Base-by-base conservation (phyloP, 2,329 filamentous ascomycete genomes). In the Cordyceps farinosa region DNA sequence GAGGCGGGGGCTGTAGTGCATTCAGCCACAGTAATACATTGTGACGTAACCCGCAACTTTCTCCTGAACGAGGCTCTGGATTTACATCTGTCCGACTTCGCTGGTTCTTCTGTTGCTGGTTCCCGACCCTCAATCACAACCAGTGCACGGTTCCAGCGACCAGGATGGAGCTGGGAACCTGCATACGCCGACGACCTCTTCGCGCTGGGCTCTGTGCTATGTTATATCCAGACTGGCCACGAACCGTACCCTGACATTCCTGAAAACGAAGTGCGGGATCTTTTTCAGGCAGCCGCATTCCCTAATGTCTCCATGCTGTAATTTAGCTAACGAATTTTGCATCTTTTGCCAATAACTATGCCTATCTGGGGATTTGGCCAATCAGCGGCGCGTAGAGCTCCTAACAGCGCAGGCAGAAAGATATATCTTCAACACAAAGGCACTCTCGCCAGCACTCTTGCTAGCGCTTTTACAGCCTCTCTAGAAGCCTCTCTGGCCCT, bases 21-120 rank as follows among this genome's bases (percentile, higher is more conserved):
- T 69, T 69, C 66, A 8, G 70, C 70, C 63, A 66, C 68, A 13
- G 70, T 78, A 17, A 72, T 78, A 65, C 77, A 79, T 64, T 76
- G 71, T 66, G 75, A 79, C 65, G 67, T 78, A 36, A 72, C 73
- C 65, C 74, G 71, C 57, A 77, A 79, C 65, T 74, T 78, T 56
- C 67, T 78, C 0, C 65, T 79, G n/a, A 73, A 77, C 65, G 67
- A 68, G 27, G 56, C 69, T 55, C 69, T 78, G 29, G 65, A 74
- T 62, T 67, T 78, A 62, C 70, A 71, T 61, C 74, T 79, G 54
- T 71, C 72, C 22, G 75, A 76, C 59, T 77, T 77, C 63, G 67
- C 69, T 44, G 74, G 75, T 45, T 73, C 72, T 10, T 71, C 75
- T n/a, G 64, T 73, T 56, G 65, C 67, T 38, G 69, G 70, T 6